Evolutionary conservation across 495 filamentous ascomycete species (phyloP).

Genomic region (Penicillium arizonense): DNA sequence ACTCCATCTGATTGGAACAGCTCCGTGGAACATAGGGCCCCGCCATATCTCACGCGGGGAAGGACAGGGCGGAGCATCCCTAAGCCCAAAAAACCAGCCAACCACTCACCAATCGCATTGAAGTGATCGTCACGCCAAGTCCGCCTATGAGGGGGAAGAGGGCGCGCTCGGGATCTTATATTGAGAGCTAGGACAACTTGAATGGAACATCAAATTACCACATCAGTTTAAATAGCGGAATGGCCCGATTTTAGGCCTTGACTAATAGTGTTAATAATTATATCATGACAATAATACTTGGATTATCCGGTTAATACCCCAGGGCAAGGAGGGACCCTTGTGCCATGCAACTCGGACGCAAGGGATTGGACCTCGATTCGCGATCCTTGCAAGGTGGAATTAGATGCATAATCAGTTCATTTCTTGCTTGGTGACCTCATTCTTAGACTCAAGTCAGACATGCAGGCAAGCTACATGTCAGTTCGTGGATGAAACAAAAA

Average conservation of each 20-base stretch:
- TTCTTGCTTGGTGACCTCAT: constrained; percentile 1
- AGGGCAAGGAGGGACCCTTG: neutral
- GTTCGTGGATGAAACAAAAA: neutral
- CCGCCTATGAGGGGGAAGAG: constrained; percentile 6
- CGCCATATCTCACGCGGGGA: no score
- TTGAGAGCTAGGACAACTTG: neutral
- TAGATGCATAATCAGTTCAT: constrained; percentile 8
- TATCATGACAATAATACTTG: neutral
- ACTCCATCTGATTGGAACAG: no score
- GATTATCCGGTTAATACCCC: neutral
- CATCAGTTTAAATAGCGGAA: neutral
- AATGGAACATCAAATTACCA: constrained; percentile 20
- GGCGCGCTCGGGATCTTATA: constrained; percentile 4
- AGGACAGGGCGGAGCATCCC: no score
- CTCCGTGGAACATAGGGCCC: no score
- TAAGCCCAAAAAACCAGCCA: neutral
- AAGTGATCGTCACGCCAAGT: constrained; percentile 25
- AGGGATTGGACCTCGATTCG: constrained; percentile 13
- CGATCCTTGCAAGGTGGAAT: neutral
- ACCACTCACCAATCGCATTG: constrained; percentile 9
- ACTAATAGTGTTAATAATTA: neutral
- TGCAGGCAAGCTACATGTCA: neutral
- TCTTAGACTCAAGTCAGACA: neutral
- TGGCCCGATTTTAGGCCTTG: neutral
- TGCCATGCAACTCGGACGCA: constrained; percentile 14